These are phyloP conservation scores for Colletotrichum graminicola DNA, from an alignment of 2,329 filamentous ascomycete species.

Conservation along the genomic window DNA sequence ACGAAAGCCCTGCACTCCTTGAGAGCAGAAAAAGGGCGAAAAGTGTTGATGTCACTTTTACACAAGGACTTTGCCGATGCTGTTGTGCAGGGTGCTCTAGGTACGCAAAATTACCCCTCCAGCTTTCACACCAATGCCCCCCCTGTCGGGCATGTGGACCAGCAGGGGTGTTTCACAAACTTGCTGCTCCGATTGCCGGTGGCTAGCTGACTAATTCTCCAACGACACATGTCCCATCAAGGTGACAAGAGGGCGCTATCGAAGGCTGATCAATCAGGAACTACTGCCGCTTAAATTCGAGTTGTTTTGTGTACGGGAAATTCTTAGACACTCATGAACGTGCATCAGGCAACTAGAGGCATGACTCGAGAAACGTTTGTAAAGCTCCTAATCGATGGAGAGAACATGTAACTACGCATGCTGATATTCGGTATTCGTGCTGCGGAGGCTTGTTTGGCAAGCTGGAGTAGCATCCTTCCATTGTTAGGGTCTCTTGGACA, in stretches of 20 bases:
- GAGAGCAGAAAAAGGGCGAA: background rate
- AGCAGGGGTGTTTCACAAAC: constrained; percentile 12
- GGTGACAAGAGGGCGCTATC: constrained; percentile 14
- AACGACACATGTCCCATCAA: constrained; percentile 36
- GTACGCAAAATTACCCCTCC: constrained; percentile 32
- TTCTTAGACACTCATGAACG: too few relatives aligned
- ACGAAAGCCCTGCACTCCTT: background rate
- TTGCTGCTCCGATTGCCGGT: constrained; percentile 38
- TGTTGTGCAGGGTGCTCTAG: background rate
- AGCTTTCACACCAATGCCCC: constrained; percentile 22
- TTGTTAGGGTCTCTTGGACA: background rate
- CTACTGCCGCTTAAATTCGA: background rate
- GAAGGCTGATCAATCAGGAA: background rate
- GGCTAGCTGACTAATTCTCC: constrained; percentile 36
- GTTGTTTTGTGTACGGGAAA: too few relatives aligned
- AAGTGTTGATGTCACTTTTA: constrained; percentile 32
- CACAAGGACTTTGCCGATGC: constrained; percentile 17
- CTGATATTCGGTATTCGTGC: background rate
- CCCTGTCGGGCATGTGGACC: constrained; percentile 21
- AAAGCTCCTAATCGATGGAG: too few relatives aligned
- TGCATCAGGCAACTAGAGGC: background rate
- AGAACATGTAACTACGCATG: background rate
- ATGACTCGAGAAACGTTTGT: background rate
- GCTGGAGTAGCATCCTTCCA: background rate
- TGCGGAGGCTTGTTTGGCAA: background rate